These are phyloP conservation scores for Beauveria sp. DNA, from an alignment of 2,329 filamentous ascomycete genomes.

Conservation along the genomic window DNA sequence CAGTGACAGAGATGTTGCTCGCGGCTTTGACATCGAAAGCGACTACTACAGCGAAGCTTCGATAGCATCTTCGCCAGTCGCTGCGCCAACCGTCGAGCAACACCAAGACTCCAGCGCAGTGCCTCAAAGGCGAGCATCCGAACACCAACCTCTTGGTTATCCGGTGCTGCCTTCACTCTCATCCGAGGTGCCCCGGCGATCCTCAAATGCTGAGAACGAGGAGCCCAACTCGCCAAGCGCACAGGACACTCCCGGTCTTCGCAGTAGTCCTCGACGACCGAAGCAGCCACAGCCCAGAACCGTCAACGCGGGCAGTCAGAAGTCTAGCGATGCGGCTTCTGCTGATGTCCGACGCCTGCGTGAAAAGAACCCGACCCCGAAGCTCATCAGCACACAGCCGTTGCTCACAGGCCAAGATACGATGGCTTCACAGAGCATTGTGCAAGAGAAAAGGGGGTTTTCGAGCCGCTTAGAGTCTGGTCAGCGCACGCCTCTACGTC, in stretches of 20 bases:
- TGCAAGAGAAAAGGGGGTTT: neutral
- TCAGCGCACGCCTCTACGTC: neutral
- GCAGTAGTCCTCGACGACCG: conserved; percentile 7
- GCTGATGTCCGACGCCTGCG: neutral
- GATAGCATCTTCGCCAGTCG: conserved; percentile 24
- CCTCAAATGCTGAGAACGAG: neutral
- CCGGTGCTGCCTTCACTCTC: neutral
- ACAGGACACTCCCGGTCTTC: conserved; percentile 7
- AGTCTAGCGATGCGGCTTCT: neutral
- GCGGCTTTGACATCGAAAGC: conserved; percentile 29
- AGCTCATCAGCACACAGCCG: neutral
- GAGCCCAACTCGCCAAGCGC: neutral
- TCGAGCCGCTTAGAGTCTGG: neutral
- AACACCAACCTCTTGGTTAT: neutral
- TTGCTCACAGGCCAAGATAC: neutral
- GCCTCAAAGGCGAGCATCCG: neutral
- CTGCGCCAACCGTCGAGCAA: neutral
- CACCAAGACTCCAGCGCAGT: neutral
- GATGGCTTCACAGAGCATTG: neutral
- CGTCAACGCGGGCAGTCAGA: neutral
- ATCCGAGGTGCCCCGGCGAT: neutral
- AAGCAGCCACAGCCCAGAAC: neutral
- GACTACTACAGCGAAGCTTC: conserved; percentile 30
- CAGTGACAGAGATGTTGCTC: conserved; percentile 24
- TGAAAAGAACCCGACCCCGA: neutral